These are phyloP conservation scores for Hippophae gyantsensis DNA, from an alignment of 306 rosid species.

Conservation along the genomic window DNA sequence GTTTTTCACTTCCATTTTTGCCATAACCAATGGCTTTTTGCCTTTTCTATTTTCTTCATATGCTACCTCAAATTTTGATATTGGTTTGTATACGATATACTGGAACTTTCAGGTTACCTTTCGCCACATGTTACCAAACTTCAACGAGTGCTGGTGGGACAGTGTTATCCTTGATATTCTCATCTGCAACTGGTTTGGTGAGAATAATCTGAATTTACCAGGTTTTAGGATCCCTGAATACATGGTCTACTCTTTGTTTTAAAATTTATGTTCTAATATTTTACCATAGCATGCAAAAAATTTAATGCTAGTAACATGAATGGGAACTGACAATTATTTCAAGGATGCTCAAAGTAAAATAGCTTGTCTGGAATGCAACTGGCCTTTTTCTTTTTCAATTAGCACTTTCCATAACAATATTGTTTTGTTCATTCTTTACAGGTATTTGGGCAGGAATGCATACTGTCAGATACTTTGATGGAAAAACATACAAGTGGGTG, in stretches of 20 bases:
- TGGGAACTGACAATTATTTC: too few relatives aligned
- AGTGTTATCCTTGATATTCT: conserved; percentile 88
- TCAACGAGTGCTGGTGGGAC: conserved; percentile 99
- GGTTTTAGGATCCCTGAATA: too few relatives aligned
- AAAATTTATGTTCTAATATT: too few relatives aligned
- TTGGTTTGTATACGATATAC: conserved; percentile 3
- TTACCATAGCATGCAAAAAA: too few relatives aligned
- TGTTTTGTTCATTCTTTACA: conserved; percentile 27
- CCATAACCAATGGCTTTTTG: too few relatives aligned
- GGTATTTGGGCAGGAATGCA: conserved; percentile 99
- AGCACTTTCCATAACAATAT: conserved; percentile 1
- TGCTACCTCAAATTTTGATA: conserved; percentile 4
- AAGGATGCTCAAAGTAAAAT: too few relatives aligned
- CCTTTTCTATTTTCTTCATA: conserved; percentile 1
- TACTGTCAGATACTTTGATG: conserved; percentile 92
- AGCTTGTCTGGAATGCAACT: too few relatives aligned
- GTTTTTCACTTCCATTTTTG: too few relatives aligned
- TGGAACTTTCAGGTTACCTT: conserved; percentile 63
- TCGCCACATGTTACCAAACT: conserved; percentile 95
- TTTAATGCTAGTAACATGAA: too few relatives aligned
- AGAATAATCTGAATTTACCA: conserved; percentile 18
- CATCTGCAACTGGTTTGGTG: conserved; percentile 98
- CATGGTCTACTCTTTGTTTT: too few relatives aligned
- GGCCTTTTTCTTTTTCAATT: too few relatives aligned
- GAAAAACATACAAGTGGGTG: conserved; percentile 97